phyloP scores from a whole-genome alignment of 177 flowering plant genomes.

The Telopea speciosissima region DNA sequence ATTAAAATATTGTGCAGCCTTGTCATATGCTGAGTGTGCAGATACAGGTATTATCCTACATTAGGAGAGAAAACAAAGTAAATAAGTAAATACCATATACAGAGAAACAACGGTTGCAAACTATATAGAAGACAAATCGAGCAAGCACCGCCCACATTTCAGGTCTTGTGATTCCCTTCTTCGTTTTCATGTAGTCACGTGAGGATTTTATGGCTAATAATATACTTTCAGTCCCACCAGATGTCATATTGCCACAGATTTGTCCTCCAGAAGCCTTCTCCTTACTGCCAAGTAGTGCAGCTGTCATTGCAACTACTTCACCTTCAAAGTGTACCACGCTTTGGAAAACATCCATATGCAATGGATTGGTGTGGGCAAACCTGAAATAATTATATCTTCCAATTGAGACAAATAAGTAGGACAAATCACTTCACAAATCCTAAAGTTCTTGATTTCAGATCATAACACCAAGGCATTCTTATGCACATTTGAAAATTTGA shows the following conservation, averaged over 20 bases:
- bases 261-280: slow-evolving; percentile 81
- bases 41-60: slow-evolving; percentile 90
- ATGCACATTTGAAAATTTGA: too few species aligned
- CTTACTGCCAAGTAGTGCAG: slow-evolving; percentile 82
- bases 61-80: slow-evolving; percentile 6
- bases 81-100: background rate
- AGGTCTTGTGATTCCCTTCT: slow-evolving; percentile 71
- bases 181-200: slow-evolving; percentile 88
- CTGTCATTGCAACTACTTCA: slow-evolving; percentile 97
- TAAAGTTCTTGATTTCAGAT: background rate
- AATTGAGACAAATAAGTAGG: background rate
- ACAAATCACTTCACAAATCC: background rate
- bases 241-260: slow-evolving; percentile 98
- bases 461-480: background rate
- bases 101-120: background rate
- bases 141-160: slow-evolving; percentile 62
- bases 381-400: slow-evolving; percentile 29
- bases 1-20: slow-evolving; percentile 94
- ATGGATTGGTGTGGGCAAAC: slow-evolving; percentile 97
- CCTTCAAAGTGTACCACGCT: slow-evolving; percentile 82
- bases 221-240: slow-evolving; percentile 98
- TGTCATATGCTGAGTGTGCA: slow-evolving; percentile 98
- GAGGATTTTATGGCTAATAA: slow-evolving; percentile 83
- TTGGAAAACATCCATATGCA: slow-evolving; percentile 90
- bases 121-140: background rate